These are phyloP conservation scores for Diaporthe vexans DNA, from an alignment of 2,329 filamentous ascomycete species.

Conservation along the genomic window DNA sequence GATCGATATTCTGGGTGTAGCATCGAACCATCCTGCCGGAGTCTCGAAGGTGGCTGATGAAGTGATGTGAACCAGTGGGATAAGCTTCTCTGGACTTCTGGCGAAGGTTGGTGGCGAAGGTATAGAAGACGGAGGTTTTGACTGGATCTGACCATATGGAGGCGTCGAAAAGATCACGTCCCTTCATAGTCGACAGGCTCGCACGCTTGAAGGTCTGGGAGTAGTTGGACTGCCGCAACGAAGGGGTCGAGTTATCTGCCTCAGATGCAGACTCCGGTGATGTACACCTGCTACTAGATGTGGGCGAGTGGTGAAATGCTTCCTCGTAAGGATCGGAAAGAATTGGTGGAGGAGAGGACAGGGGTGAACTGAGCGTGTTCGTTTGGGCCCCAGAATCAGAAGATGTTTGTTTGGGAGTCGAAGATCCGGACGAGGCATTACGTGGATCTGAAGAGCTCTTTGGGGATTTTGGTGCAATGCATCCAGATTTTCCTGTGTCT, in stretches of 20 bases:
- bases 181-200: conserved; percentile 74
- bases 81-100: conserved; percentile 74
- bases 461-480: neutral
- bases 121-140: conserved; percentile 79
- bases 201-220: conserved; percentile 48
- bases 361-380: conserved; percentile 59
- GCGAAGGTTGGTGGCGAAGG: conserved; percentile 77
- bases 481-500: neutral
- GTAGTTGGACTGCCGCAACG: conserved; percentile 48
- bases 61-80: conserved; percentile 76
- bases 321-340: conserved; percentile 66
- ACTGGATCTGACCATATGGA: conserved; percentile 78
- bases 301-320: conserved; percentile 49
- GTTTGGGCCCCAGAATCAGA: conserved; percentile 42
- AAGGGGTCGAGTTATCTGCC: conserved; percentile 52
- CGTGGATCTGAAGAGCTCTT: conserved; percentile 5
- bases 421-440: conserved; percentile 44
- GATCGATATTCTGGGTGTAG: conserved; percentile 84
- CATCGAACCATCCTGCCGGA: conserved; percentile 77
- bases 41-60: conserved; percentile 77
- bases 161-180: conserved; percentile 78
- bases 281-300: conserved; percentile 56
- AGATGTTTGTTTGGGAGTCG: conserved; percentile 44
- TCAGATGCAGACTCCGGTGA: conserved; percentile 61
- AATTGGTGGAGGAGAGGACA: conserved; percentile 69